Conservation (phyloP, 352 stramenopile species). For the Globisporangium takayamanum region DNA sequence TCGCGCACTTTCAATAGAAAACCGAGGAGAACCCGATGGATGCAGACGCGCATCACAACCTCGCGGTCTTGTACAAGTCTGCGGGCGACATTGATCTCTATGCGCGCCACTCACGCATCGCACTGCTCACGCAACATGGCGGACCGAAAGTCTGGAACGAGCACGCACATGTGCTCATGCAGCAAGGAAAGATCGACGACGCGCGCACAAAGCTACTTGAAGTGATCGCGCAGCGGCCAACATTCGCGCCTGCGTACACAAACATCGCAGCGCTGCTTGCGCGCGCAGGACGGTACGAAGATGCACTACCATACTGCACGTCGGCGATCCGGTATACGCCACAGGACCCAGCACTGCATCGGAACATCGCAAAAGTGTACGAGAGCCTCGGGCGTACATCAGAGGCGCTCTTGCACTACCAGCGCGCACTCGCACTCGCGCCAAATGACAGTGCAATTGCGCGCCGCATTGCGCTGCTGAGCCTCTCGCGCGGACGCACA, state of each 20-base stretch:
- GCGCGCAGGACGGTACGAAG: constrained; percentile 29
- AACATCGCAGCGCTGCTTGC: constrained; percentile 51
- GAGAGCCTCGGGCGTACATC: constrained; percentile 40
- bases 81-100: constrained; percentile 34
- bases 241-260: constrained; percentile 40
- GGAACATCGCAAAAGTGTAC: constrained; percentile 50
- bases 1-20: constrained; percentile 57
- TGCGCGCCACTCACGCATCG: constrained; percentile 45
- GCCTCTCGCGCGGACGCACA: constrained; percentile 25
- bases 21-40: constrained; percentile 51
- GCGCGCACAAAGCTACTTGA: constrained; percentile 35
- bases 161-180: constrained; percentile 42
- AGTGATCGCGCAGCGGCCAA: constrained; percentile 38
- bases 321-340: constrained; percentile 35
- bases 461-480: constrained; percentile 38
- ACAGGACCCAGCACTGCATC: constrained; percentile 38
- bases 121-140: constrained; percentile 46
- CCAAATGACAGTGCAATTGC: constrained; percentile 34
- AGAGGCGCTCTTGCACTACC: constrained; percentile 43
- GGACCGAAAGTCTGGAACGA: constrained; percentile 58
- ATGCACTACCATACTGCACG: constrained; percentile 32
- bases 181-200: constrained; percentile 31
- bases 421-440: constrained; percentile 24
- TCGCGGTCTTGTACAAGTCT: constrained; percentile 50
- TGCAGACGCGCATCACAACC: constrained; percentile 41